Evolutionary conservation across 208 protist genomes (phyloP).

Genomic region (Entamoeba dispar): DNA sequence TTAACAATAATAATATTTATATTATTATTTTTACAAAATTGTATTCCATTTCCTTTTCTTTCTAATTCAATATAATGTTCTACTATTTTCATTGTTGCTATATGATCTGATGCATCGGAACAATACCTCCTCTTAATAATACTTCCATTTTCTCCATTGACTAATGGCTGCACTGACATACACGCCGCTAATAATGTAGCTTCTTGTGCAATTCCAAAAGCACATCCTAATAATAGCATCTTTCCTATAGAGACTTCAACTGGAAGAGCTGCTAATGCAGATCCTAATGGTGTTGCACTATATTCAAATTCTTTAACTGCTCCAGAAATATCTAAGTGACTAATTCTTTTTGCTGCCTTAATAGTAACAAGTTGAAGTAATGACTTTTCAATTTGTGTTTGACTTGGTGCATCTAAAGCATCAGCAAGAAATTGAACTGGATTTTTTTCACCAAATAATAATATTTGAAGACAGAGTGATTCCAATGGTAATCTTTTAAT

Average conservation of each 20-base stretch:
- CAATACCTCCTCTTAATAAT: neutral
- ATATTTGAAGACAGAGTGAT: neutral
- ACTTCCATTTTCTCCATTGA: neutral
- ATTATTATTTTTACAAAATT: neutral
- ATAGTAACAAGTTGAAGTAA: neutral
- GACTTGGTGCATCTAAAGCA: neutral
- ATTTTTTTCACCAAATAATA: neutral
- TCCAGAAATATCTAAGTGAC: neutral
- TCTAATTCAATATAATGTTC: neutral
- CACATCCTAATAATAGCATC: neutral
- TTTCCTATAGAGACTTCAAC: neutral
- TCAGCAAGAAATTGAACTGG: neutral
- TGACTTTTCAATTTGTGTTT: neutral
- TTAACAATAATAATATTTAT: neutral
- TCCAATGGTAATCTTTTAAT: neutral
- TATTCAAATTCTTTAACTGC: neutral
- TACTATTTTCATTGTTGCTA: neutral
- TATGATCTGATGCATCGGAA: neutral
- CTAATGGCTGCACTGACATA: neutral
- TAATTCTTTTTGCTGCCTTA: neutral
- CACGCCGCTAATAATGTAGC: neutral
- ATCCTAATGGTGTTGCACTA: neutral
- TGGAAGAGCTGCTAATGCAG: neutral
- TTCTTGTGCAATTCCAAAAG: neutral
- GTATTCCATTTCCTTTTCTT: neutral